Evolutionary conservation across 257 asterid genomes (phyloP).

Genomic region (Echium plantagineum): DNA sequence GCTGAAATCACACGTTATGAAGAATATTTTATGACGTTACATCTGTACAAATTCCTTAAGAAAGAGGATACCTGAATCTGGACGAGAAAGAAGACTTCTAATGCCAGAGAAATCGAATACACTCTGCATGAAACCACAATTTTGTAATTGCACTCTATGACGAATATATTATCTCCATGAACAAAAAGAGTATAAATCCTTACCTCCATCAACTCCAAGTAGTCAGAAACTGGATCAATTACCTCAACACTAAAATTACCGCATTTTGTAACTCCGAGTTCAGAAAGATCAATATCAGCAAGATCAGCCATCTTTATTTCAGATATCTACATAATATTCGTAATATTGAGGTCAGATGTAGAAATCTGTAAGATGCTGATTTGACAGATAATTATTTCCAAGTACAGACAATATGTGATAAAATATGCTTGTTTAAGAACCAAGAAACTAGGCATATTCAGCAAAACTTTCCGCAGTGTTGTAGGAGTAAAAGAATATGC

Average conservation of each 20-base stretch:
- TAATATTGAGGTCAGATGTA: conserved; percentile 18
- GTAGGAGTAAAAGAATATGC: too few species aligned
- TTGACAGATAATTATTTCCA: background rate
- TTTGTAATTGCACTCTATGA: conserved; percentile 6
- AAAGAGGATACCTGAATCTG: conserved; percentile 62
- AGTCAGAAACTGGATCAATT: conserved; percentile 86
- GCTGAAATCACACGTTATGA: background rate
- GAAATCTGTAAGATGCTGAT: conserved; percentile 4
- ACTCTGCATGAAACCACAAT: conserved; percentile 43
- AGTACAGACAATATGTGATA: too few species aligned
- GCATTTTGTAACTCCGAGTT: conserved; percentile 42
- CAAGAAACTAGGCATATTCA: too few species aligned
- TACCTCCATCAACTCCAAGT: conserved; percentile 96
- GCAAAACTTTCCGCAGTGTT: too few species aligned
- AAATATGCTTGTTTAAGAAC: too few species aligned
- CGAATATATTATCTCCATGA: background rate
- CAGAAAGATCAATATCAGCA: conserved; percentile 72
- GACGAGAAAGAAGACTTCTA: conserved; percentile 50
- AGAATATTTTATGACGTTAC: background rate
- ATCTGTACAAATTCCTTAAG: background rate
- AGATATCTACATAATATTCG: conserved; percentile 52
- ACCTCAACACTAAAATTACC: conserved; percentile 79
- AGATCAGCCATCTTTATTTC: conserved; percentile 74
- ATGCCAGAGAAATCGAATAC: conserved; percentile 88
- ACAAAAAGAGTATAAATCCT: conserved; percentile 7